Evolutionary conservation across 1,284 basidiomycete species (phyloP), one percentile per base, ranked within the genome.

Genomic region (Malassezia furfur): DNA sequence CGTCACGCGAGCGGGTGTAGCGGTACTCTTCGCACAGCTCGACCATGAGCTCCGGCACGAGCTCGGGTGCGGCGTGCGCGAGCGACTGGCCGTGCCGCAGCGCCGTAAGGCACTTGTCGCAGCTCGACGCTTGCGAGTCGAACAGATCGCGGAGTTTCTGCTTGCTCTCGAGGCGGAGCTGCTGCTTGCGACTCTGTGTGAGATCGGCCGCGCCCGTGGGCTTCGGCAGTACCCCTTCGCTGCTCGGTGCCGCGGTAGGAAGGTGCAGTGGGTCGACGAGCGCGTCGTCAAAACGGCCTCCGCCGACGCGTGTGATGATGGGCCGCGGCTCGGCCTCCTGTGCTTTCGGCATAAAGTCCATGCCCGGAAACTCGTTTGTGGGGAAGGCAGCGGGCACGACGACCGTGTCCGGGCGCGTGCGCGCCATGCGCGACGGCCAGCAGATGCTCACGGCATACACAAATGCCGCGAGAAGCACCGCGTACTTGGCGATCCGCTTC

Each of bases 51-150:
- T 72, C 76, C 2, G 85, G 81, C 1, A 83, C 82, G 60, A 83
- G 75, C 34, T 82, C 76, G 3, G 85, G 84, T 19, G 81, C 80
- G n/a, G 82, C 81, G 46, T 84, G 74, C 0, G 83, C 79, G 36
- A 86, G 77, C 62, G 84, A 81, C 68, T 87, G 86, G 57, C 79
- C 82, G 22, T 82, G 75, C 60, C 83, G 81, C 17, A 88, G 78
- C 2, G 79, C 76, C 6, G 82, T 79, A 57, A 81, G 79, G 73
- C 86, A 88, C 61, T 78, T 79, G 8, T 80, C 79, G 69, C 86
- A 88, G 22, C 59, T 67, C 36, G 71, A 80, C 76, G 38, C 76
- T 74, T 30, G 73, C 19, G 54, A 50, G 52, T 48, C 49, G 2
- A 46, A 50, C 36, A 68, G 47, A 54, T 68, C 81, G 70, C n/a